Evolutionary conservation across 2,329 filamentous ascomycete genomes (phyloP).

Genomic region (Rutstroemia sp.): DNA sequence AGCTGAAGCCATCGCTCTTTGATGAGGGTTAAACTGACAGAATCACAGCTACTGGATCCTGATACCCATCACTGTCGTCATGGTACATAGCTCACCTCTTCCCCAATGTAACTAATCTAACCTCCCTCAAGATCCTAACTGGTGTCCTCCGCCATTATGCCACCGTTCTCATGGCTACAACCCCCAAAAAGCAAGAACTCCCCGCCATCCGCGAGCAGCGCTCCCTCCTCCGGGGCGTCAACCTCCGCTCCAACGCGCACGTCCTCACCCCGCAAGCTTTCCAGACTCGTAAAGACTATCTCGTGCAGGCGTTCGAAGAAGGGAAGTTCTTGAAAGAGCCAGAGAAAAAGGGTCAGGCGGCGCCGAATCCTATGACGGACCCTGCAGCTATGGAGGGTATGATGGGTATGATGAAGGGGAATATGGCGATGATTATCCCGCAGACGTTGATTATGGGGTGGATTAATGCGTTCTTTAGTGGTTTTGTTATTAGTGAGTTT

Average conservation of each 20-base stretch:
- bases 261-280: slow-evolving; percentile 74
- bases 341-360: slow-evolving; percentile 75
- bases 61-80: slow-evolving; percentile 93
- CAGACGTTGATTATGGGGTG: slow-evolving; percentile 99
- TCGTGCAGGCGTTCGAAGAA: slow-evolving; percentile 77
- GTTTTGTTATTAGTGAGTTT: slow-evolving; percentile 85
- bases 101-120: not conserved
- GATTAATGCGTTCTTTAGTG: slow-evolving; percentile 99
- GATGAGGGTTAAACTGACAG: slow-evolving; percentile 21
- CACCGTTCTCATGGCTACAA: slow-evolving; percentile 61
- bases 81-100: slow-evolving; percentile 47
- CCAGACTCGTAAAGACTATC: slow-evolving; percentile 68
- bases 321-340: slow-evolving; percentile 88
- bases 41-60: slow-evolving; percentile 89
- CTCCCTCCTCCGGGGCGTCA: slow-evolving; percentile 74
- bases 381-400: slow-evolving; percentile 97
- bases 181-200: slow-evolving; percentile 47
- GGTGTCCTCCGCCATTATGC: slow-evolving; percentile 95
- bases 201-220: slow-evolving; percentile 79
- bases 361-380: slow-evolving; percentile 90
- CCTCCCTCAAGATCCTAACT: slow-evolving; percentile 62
- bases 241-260: slow-evolving; percentile 74
- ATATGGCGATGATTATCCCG: slow-evolving; percentile 99
- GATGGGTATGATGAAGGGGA: slow-evolving; percentile 99
- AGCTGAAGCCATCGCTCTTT: slow-evolving; percentile 31